Evolutionary conservation across 2,329 filamentous ascomycete genomes (phyloP).

Genomic region (Aureobasidium uvarum): DNA sequence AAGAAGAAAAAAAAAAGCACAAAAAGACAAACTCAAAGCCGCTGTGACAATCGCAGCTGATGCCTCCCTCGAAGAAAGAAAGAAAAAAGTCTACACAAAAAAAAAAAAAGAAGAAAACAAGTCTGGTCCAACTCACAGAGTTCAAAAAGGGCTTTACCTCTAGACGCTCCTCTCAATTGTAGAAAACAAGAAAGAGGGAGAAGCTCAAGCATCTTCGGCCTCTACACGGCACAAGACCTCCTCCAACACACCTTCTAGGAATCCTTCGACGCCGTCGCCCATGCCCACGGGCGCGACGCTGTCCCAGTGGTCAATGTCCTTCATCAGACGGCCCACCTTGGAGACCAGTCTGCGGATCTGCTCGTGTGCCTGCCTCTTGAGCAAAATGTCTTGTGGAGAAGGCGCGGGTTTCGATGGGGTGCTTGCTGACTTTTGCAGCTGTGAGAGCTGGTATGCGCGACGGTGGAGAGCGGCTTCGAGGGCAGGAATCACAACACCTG

Average conservation of each 20-base stretch:
- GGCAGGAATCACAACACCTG: slow-evolving; percentile 88
- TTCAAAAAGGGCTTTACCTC: no score
- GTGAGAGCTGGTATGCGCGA: slow-evolving; percentile 60
- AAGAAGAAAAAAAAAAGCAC: no score
- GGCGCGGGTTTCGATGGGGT: slow-evolving; percentile 37
- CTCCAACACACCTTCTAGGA: slow-evolving; percentile 88
- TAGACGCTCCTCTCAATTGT: slow-evolving; percentile 1
- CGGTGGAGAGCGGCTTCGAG: slow-evolving; percentile 87
- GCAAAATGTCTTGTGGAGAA: slow-evolving; percentile 40
- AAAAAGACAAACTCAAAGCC: not conserved
- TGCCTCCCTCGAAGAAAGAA: not conserved
- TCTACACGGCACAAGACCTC: slow-evolving; percentile 92
- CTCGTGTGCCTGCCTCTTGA: slow-evolving; percentile 68
- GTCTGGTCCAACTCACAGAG: not conserved
- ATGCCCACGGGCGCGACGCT: slow-evolving; percentile 85
- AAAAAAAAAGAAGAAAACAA: not conserved
- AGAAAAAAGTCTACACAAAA: not conserved
- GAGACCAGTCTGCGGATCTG: slow-evolving; percentile 76
- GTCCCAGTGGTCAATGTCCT: slow-evolving; percentile 87
- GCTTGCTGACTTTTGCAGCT: slow-evolving; percentile 49
- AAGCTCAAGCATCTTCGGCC: slow-evolving; percentile 66
- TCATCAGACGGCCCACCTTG: slow-evolving; percentile 78
- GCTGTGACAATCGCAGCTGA: not conserved
- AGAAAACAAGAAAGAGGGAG: not conserved
- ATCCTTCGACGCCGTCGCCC: slow-evolving; percentile 84